A percentile compares a stretch with the other conserved stretches of the same genome.
Evolutionary conservation across 345 rosid species (phyloP).

Genomic region (Boechera stricta): DNA sequence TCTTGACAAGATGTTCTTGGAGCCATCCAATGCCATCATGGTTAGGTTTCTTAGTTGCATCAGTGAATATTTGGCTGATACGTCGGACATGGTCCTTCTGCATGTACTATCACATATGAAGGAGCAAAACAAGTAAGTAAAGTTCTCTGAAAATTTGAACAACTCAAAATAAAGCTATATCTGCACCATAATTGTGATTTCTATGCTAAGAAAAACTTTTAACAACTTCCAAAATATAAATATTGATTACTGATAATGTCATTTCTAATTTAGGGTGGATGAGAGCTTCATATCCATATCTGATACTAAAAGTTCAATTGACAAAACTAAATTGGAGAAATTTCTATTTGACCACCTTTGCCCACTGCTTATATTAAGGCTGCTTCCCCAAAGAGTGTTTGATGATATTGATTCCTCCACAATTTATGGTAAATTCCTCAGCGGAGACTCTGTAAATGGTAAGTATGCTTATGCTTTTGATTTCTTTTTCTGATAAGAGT

Average conservation of each 20-base stretch:
- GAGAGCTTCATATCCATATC: constrained; percentile 45
- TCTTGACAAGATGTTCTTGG: constrained; percentile 83
- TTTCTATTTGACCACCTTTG: constrained; percentile 77
- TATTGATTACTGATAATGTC: constrained; percentile 3
- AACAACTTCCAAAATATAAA: not conserved
- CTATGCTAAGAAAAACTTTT: not conserved
- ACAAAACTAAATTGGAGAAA: constrained; percentile 50
- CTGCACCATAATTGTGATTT: constrained; percentile 12
- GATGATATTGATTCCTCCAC: constrained; percentile 55
- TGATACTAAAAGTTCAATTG: constrained; percentile 48
- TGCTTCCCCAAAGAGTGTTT: constrained; percentile 88
- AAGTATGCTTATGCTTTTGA: constrained; percentile 34
- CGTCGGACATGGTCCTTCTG: constrained; percentile 60
- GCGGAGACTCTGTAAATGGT: constrained; percentile 53
- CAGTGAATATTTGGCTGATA: constrained; percentile 68
- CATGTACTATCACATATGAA: constrained; percentile 65
- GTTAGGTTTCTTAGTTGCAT: constrained; percentile 78
- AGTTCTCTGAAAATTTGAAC: constrained; percentile 6
- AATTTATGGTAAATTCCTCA: constrained; percentile 63
- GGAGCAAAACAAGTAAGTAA: constrained; percentile 63
- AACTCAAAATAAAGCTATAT: constrained; percentile 12
- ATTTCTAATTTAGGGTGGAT: constrained; percentile 48
- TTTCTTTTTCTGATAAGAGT: constrained; percentile 4
- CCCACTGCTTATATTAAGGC: constrained; percentile 79
- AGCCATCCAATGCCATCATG: constrained; percentile 84